Evolutionary conservation across 169 alveolate genomes (phyloP), one percentile per base, ranked within the genome.

Genomic region (Plasmodium vinckei): DNA sequence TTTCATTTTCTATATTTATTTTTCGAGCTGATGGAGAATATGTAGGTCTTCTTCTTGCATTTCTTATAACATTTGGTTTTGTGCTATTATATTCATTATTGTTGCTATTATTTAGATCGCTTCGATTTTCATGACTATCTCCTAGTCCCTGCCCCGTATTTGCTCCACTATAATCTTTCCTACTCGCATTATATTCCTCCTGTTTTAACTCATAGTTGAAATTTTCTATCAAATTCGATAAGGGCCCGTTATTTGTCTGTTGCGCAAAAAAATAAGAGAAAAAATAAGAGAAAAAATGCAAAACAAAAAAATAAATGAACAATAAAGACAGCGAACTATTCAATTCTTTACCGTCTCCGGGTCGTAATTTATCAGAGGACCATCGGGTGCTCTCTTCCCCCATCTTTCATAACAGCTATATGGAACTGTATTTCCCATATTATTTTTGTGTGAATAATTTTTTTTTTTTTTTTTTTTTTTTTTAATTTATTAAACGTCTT

Each of bases 361-460:
- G 49, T 77, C 49, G 39, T 77, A 77, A 42, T 77, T 64, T 23
- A 77, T 47, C 15, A 77, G 88, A 17, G 88, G 88, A 5, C 88
- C 88, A 57, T 77, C 88, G 9, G 88, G 88, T n/a, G 77, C 61
- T 17, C 88, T 77, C 25, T 77, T 77, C 46, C 88, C 88, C 88
- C 88, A 77, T 46, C 88, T 67, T 56, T 77, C 88, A 57, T 77
- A 77, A 46, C 88, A 77, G 75, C 65, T 77, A 57, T 77, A 77
- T 17, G 72, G 88, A 64, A 77, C 88, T 54, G 88, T 77, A 44
- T 77, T 77, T 17, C 88, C 88, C 88, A 77, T 77, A 25, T 64
- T 73, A 64, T 59, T 59, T 73, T 73, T 47, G 33, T 27, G 17
- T 59, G 39, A 42, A 9, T 33, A 42, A 9, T 15, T 6, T 13